Evolutionary conservation across 1,284 basidiomycete genomes (phyloP).

Genomic region (Calocybe gambosa): DNA sequence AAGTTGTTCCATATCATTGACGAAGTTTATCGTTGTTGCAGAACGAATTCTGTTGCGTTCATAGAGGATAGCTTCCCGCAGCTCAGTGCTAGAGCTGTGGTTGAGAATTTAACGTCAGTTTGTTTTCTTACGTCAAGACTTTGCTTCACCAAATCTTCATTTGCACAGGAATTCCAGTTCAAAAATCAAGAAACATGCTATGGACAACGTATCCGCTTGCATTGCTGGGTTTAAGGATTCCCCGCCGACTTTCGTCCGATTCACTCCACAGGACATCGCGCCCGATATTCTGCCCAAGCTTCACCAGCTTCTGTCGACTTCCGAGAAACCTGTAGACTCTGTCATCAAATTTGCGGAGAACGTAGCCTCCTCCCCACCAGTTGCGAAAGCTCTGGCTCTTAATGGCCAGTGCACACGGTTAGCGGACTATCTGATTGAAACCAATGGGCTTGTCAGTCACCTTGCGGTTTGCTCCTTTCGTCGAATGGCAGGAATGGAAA

Average conservation of each 20-base stretch:
- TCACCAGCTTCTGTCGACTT: constrained; percentile 11
- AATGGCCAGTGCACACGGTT: constrained; percentile 10
- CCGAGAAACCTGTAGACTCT: constrained; percentile 5
- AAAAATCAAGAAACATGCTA: constrained; percentile 13
- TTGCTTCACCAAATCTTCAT: background rate
- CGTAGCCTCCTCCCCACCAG: constrained; percentile 9
- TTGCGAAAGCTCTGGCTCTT: constrained; percentile 13
- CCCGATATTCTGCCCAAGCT: constrained; percentile 14
- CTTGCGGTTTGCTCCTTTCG: constrained; percentile 12
- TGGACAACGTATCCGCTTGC: constrained; percentile 14
- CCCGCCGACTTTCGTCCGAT: constrained; percentile 9
- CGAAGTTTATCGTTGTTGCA: background rate
- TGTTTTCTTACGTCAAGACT: background rate
- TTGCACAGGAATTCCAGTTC: constrained; percentile 10
- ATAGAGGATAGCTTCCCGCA: constrained; percentile 12
- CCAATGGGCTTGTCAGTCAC: constrained; percentile 6
- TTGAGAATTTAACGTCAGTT: constrained; percentile 13
- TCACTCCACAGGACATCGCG: constrained; percentile 12
- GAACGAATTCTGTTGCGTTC: constrained; percentile 8
- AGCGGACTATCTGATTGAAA: constrained; percentile 10
- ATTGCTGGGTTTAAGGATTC: constrained; percentile 9
- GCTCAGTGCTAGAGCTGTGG: constrained; percentile 11
- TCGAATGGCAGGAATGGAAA: constrained; percentile 14
- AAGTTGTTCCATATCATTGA: background rate
- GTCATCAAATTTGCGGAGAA: constrained; percentile 8